Evolutionary conservation across 306 rosid genomes (phyloP).

Genomic region (Inga leiocalycina): DNA sequence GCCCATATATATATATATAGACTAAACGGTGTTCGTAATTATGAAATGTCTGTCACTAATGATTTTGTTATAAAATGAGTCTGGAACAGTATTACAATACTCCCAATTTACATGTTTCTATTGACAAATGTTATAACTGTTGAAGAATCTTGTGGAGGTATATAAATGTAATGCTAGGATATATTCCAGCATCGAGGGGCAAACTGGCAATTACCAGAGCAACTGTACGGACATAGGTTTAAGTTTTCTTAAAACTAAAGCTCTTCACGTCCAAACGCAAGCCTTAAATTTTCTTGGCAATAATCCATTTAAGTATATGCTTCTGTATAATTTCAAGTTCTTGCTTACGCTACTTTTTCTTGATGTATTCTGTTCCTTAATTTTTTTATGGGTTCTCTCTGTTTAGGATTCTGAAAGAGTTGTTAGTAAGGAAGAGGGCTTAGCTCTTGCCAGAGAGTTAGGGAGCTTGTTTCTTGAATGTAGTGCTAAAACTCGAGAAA

Average conservation of each 20-base stretch:
- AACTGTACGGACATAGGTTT: neutral
- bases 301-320: neutral
- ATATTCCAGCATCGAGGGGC: neutral
- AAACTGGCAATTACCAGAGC: neutral
- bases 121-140: neutral
- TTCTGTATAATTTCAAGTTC: neutral
- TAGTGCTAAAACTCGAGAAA: conserved; percentile 92
- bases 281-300: conserved; percentile 11
- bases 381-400: conserved; percentile 6
- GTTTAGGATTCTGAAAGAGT: conserved; percentile 83
- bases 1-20: neutral
- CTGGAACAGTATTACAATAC: neutral
- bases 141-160: neutral
- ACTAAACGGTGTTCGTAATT: conserved; percentile 1
- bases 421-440: conserved; percentile 91
- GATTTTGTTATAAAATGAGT: neutral
- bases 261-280: neutral
- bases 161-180: neutral
- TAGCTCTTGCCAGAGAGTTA: conserved; percentile 80
- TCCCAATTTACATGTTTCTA: neutral
- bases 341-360: neutral
- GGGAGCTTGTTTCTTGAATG: conserved; percentile 88
- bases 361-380: neutral
- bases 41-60: neutral
- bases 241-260: neutral